Percentiles rank a stretch among this genome's conserved stretches.
Evolutionary conservation across 768 basidiomycete species (phyloP).

Genomic region (Lactarius hengduanensis): DNA sequence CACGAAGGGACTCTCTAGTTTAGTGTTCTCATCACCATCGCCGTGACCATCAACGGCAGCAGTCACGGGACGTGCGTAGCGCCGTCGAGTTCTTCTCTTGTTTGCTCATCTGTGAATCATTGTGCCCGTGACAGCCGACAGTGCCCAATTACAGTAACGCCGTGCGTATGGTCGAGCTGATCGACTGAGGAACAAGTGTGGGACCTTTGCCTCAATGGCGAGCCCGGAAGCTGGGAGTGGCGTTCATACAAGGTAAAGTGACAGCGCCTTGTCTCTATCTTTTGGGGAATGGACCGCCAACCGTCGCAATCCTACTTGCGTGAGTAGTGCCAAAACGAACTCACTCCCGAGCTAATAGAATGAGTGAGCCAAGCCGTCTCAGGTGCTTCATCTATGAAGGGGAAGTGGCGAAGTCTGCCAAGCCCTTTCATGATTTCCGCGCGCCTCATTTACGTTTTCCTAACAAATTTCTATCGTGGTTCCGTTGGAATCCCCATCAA

Average conservation of each 20-base stretch:
- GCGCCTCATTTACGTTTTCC: not conserved
- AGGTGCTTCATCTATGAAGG: not conserved
- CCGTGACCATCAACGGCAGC: not conserved
- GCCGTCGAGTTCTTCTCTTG: not conserved
- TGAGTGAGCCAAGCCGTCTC: not conserved
- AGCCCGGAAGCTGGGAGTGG: not conserved
- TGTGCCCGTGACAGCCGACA: not conserved
- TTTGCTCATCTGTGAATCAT: not conserved
- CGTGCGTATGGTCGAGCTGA: not conserved
- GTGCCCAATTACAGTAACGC: not conserved
- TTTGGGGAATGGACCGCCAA: not conserved
- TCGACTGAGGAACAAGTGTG: not conserved
- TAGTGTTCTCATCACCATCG: not conserved
- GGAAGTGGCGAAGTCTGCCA: not conserved
- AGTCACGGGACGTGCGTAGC: not conserved
- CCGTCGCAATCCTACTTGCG: not conserved
- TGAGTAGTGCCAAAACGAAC: not conserved
- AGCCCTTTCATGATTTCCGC: not conserved
- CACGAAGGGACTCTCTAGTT: not conserved
- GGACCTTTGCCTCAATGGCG: not conserved
- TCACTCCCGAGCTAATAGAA: not conserved
- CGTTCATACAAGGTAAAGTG: conserved; percentile 11
- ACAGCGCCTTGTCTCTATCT: conserved; percentile 2
- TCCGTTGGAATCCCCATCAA: not conserved
- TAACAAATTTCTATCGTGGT: not conserved